These are phyloP conservation scores for Prunus armeniaca DNA, from an alignment of 306 rosid genomes.

Conservation along the genomic window DNA sequence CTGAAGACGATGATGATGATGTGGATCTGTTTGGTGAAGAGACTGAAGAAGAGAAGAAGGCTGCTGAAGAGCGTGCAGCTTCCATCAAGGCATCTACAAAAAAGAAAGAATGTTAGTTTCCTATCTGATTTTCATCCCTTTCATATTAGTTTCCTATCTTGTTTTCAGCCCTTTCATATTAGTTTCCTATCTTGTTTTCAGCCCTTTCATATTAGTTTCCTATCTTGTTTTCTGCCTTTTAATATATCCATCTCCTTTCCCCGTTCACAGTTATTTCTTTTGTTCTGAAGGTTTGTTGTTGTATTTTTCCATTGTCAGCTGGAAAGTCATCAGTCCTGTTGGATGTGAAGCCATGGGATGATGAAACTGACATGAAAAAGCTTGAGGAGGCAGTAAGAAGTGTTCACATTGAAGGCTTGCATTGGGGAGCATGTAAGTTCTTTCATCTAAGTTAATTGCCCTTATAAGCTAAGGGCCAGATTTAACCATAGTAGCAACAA, in stretches of 20 bases:
- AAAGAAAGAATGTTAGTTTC: constrained; percentile 80
- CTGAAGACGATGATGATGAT: constrained; percentile 76
- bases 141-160: too few species aligned
- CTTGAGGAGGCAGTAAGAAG: constrained; percentile 94
- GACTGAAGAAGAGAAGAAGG: constrained; percentile 98
- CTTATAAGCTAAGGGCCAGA: background rate
- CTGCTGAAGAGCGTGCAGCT: constrained; percentile 90
- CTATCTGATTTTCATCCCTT: too few species aligned
- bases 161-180: too few species aligned
- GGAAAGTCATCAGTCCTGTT: constrained; percentile 91
- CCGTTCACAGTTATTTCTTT: background rate
- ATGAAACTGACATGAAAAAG: constrained; percentile 93
- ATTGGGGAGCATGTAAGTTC: constrained; percentile 94
- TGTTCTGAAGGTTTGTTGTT: background rate
- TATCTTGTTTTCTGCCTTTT: background rate
- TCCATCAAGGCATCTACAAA: constrained; percentile 72
- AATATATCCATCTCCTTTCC: background rate
- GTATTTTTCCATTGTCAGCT: constrained; percentile 35
- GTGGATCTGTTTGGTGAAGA: constrained; percentile 96
- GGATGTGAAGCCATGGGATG: constrained; percentile 99
- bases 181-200: too few species aligned
- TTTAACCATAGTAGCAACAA: background rate
- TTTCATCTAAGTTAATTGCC: background rate
- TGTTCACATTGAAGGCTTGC: constrained; percentile 68
- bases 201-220: background rate